A percentile compares a stretch with the other conserved stretches of the same genome.
phyloP scores from a whole-genome alignment of 1,284 basidiomycete genomes.

The Cryptococcus neoformans region DNA sequence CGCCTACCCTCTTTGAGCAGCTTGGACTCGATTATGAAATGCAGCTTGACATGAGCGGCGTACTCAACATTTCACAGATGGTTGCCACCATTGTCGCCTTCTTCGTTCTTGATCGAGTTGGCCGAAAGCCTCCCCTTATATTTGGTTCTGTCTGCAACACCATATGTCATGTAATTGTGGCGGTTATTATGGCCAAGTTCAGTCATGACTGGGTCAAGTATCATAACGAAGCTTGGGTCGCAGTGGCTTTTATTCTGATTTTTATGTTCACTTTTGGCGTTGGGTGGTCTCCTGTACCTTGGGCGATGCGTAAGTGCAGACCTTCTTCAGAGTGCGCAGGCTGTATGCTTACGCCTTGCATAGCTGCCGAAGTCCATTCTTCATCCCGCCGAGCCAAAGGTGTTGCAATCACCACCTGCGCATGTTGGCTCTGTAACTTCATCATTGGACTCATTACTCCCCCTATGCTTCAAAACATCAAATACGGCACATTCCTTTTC shows the following conservation, averaged over 20 bases:
- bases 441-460: constrained; percentile 30
- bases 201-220: constrained; percentile 21
- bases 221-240: constrained; percentile 19
- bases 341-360: neutral
- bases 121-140: constrained; percentile 41
- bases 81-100: constrained; percentile 39
- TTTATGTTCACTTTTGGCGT: constrained; percentile 23
- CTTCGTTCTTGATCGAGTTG: constrained; percentile 45
- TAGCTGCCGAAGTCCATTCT: constrained; percentile 28
- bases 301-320: neutral
- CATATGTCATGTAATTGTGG: constrained; percentile 26
- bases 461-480: constrained; percentile 18
- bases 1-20: constrained; percentile 28
- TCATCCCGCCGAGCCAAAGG: constrained; percentile 7
- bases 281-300: constrained; percentile 17
- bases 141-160: constrained; percentile 14
- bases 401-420: constrained; percentile 10
- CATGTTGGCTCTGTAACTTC: constrained; percentile 36
- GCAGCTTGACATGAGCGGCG: constrained; percentile 34
- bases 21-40: constrained; percentile 37
- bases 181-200: constrained; percentile 24
- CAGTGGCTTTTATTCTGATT: constrained; percentile 26
- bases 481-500: constrained; percentile 32
- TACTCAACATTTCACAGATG: constrained; percentile 40
- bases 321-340: neutral